Percentiles rank a stretch among this genome's conserved stretches.
Evolutionary conservation across 768 basidiomycete genomes (phyloP).

Genomic region (Termitomyces sp.): DNA sequence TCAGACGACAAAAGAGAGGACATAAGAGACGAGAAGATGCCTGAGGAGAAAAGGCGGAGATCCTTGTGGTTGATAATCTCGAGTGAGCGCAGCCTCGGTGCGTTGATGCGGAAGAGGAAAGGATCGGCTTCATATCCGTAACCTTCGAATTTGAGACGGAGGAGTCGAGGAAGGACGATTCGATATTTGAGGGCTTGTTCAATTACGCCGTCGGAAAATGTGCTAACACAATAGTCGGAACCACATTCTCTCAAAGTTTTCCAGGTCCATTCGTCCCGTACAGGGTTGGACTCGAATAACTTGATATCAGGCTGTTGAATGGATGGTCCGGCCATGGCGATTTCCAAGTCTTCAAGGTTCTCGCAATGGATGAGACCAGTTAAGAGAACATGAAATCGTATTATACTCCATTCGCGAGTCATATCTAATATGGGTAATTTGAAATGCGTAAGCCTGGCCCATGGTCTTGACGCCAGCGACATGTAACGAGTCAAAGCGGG

Average conservation of each 20-base stretch:
- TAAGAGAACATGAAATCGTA: neutral
- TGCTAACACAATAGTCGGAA: neutral
- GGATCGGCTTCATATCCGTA: neutral
- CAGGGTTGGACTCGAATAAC: neutral
- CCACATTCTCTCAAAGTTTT: neutral
- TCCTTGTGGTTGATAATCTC: neutral
- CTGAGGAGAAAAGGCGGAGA: neutral
- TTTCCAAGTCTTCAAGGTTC: constrained; percentile 1
- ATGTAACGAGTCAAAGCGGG: no score
- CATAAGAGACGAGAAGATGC: neutral
- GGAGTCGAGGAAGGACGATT: constrained; percentile 2
- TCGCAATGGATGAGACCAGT: neutral
- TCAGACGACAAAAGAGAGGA: no score
- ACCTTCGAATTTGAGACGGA: constrained; percentile 4
- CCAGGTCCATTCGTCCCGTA: neutral
- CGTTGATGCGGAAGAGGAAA: neutral
- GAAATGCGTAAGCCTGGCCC: constrained; percentile 5
- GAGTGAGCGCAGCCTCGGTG: neutral
- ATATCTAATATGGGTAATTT: neutral
- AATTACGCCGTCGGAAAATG: neutral
- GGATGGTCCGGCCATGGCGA: neutral
- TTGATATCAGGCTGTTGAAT: neutral
- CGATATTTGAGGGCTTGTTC: neutral
- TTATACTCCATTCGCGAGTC: no score
- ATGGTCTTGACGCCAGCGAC: neutral